Percentiles rank a stretch among this genome's conserved stretches.
Conservation (phyloP, 1,139 yeast species). For the Oligophagozyma castellii region DNA sequence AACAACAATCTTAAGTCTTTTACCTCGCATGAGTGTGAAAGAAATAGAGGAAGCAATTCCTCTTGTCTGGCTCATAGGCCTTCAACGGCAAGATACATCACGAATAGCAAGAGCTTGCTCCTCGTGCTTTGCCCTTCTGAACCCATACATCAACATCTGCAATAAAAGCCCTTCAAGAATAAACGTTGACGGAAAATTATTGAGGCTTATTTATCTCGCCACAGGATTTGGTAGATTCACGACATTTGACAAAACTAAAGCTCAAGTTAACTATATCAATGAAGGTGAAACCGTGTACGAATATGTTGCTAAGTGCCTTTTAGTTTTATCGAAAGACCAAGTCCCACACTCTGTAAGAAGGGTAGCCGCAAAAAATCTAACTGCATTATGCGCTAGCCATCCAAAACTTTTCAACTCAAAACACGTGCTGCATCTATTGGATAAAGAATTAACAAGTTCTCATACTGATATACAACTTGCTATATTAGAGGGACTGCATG, state of each 20-base stretch:
- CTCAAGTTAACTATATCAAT: conserved; percentile 32
- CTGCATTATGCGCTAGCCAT: conserved; percentile 44
- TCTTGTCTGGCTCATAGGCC: conserved; percentile 43
- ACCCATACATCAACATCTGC: conserved; percentile 30
- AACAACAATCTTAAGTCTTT: conserved; percentile 34
- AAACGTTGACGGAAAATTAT: conserved; percentile 33
- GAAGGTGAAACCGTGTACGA: conserved; percentile 40
- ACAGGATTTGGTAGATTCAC: conserved; percentile 64
- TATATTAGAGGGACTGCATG: conserved; percentile 40
- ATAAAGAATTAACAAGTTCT: conserved; percentile 31
- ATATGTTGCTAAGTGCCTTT: conserved; percentile 42
- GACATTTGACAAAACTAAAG: conserved; percentile 35
- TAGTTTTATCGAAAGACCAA: conserved; percentile 34
- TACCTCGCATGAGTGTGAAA: conserved; percentile 43
- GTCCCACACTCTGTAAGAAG: conserved; percentile 29
- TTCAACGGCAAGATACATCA: conserved; percentile 31
- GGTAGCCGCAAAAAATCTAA: conserved; percentile 42
- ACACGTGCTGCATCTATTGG: conserved; percentile 39
- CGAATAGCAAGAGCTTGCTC: conserved; percentile 48
- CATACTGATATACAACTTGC: conserved; percentile 32
- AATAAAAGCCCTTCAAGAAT: conserved; percentile 14
- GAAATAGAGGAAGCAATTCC: conserved; percentile 64
- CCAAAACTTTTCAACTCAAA: conserved; percentile 49
- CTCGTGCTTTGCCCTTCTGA: conserved; percentile 39
- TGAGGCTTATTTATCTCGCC: conserved; percentile 45